phyloP scores from a whole-genome alignment of 169 alveolate species.

The Cryptosporidium ubiquitum region DNA sequence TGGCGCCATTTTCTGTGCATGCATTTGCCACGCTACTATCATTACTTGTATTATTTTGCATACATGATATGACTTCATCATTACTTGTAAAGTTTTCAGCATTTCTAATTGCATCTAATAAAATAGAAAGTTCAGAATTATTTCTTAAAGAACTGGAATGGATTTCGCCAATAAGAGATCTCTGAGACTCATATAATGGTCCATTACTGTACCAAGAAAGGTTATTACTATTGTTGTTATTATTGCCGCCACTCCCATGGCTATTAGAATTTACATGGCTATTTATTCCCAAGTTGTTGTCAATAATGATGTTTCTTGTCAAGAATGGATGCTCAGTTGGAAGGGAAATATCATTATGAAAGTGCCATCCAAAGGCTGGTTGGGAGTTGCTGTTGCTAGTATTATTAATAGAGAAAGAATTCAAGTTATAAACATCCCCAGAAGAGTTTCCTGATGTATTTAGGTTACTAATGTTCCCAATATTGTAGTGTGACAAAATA shows the following conservation, averaged over 20 bases:
- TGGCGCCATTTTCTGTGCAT: not conserved
- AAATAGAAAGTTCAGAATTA: constrained; percentile 4
- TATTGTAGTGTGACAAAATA: constrained; percentile 32
- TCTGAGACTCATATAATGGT: constrained; percentile 40
- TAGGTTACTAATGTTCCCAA: not conserved
- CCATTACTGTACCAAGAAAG: constrained; percentile 72
- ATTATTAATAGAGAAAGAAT: not conserved
- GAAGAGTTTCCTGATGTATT: not conserved
- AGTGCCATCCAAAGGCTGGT: constrained; percentile 68
- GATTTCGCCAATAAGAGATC: constrained; percentile 57
- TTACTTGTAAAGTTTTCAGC: not conserved
- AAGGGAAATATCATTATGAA: constrained; percentile 43
- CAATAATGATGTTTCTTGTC: constrained; percentile 58
- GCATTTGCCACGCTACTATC: not conserved
- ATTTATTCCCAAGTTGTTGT: constrained; percentile 15
- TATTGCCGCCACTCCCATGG: not conserved
- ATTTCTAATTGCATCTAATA: constrained; percentile 33
- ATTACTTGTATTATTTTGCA: not conserved
- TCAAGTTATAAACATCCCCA: not conserved
- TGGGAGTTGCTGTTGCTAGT: constrained; percentile 9
- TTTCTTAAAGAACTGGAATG: constrained; percentile 53
- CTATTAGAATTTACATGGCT: not conserved
- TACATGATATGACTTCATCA: not conserved
- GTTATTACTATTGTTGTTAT: not conserved
- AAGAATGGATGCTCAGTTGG: constrained; percentile 69